phyloP scores from a whole-genome alignment of 2,329 filamentous ascomycete species.

The Paramyrothecium roridum region DNA sequence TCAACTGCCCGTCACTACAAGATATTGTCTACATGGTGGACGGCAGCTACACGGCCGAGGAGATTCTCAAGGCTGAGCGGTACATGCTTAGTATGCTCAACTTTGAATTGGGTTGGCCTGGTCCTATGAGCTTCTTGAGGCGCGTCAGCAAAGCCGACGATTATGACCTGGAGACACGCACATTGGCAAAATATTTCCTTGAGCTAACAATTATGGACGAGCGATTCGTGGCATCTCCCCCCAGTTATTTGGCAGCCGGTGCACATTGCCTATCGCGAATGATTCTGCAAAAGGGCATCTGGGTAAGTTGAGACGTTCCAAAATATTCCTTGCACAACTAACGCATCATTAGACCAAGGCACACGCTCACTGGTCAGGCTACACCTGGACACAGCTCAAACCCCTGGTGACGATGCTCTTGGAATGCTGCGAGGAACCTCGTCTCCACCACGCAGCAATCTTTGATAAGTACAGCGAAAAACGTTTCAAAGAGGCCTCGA shows the following conservation, averaged over 20 bases:
- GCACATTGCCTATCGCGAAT: conserved; percentile 88
- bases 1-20: conserved; percentile 90
- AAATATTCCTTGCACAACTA: conserved; percentile 20
- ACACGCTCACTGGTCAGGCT: conserved; percentile 91
- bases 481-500: conserved; percentile 80
- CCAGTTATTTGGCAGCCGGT: conserved; percentile 86
- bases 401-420: conserved; percentile 74
- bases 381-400: conserved; percentile 81
- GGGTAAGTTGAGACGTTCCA: conserved; percentile 60
- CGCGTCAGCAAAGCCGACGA: conserved; percentile 98
- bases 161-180: conserved; percentile 93
- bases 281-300: conserved; percentile 87
- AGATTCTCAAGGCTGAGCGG: conserved; percentile 94
- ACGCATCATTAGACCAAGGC: conserved; percentile 60
- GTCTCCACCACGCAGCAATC: conserved; percentile 79
- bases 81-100: conserved; percentile 98
- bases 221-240: conserved; percentile 86
- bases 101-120: conserved; percentile 97
- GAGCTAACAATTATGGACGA: conserved; percentile 98
- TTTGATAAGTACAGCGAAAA: conserved; percentile 90
- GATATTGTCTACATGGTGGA: conserved; percentile 99
- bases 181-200: conserved; percentile 95
- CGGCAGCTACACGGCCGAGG: conserved; percentile 80
- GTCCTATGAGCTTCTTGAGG: conserved; percentile 96
- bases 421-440: conserved; percentile 81